A percentile compares a stretch with the other conserved stretches of the same genome.
phyloP scores from a whole-genome alignment of 2,329 filamentous ascomycete species.

The Phaeosphaeriaceae sp. region DNA sequence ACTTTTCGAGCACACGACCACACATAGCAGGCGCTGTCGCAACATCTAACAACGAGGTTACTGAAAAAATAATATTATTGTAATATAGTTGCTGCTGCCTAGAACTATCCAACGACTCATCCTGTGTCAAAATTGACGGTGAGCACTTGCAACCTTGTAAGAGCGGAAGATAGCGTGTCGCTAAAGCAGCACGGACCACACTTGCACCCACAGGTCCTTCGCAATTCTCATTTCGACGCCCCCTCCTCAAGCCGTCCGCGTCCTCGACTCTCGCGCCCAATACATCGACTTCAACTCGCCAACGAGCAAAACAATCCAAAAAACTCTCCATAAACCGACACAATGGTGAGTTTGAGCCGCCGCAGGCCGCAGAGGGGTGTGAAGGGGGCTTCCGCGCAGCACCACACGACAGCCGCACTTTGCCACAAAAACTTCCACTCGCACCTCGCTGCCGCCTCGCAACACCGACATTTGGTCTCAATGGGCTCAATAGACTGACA shows the following conservation, averaged over 20 bases:
- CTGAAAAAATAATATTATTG: no score
- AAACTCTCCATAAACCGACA: slow-evolving; percentile 45
- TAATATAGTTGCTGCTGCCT: background rate
- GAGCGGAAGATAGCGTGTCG: no score
- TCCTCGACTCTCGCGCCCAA: slow-evolving; percentile 44
- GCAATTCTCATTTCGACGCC: slow-evolving; percentile 14
- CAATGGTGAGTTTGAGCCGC: slow-evolving; percentile 46
- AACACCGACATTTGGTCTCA: slow-evolving; percentile 16
- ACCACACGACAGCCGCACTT: slow-evolving; percentile 43
- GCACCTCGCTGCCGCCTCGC: slow-evolving; percentile 20
- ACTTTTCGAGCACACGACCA: background rate
- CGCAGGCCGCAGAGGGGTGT: slow-evolving; percentile 15
- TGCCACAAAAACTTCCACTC: slow-evolving; percentile 38
- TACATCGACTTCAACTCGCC: slow-evolving; percentile 42
- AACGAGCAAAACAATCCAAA: slow-evolving; percentile 35
- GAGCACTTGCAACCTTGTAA: no score
- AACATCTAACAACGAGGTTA: background rate
- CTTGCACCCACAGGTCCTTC: no score
- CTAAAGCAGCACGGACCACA: no score
- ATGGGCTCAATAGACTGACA: slow-evolving; percentile 22
- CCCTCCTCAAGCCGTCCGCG: slow-evolving; percentile 38
- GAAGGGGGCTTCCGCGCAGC: slow-evolving; percentile 19
- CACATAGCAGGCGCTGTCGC: background rate
- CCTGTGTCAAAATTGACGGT: slow-evolving; percentile 1
- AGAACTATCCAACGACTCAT: background rate